Evolutionary conservation across 495 filamentous ascomycete species (phyloP).

Genomic region (Trichocladium antarcticum): DNA sequence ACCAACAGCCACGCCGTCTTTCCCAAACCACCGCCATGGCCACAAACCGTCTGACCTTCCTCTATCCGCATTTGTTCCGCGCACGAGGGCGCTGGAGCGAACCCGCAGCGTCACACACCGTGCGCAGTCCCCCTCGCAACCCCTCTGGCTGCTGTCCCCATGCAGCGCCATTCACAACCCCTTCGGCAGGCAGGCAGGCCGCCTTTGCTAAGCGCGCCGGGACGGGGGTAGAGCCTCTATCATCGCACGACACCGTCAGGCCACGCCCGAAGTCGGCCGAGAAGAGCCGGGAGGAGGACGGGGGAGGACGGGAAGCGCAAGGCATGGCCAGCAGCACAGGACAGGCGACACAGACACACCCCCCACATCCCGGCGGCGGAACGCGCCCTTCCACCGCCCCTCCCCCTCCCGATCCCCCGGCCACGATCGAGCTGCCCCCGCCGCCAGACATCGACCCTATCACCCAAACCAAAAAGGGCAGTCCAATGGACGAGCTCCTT

Average conservation of each 20-base stretch:
- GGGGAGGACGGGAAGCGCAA: background rate
- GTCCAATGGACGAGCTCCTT: constrained; percentile 55
- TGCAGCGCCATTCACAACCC: constrained; percentile 25
- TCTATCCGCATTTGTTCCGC: constrained; percentile 60
- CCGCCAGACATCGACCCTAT: constrained; percentile 10
- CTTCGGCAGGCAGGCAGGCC: constrained; percentile 23
- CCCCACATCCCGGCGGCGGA: background rate
- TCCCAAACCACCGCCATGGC: constrained; percentile 44
- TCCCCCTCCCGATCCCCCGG: background rate
- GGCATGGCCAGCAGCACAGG: background rate
- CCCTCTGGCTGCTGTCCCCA: constrained; percentile 13
- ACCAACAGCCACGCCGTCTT: background rate
- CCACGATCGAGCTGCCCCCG: constrained; percentile 19
- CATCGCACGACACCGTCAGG: background rate
- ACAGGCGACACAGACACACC: background rate
- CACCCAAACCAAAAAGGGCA: constrained; percentile 20
- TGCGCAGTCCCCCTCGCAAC: constrained; percentile 16
- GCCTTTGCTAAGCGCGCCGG: constrained; percentile 45
- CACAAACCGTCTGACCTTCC: constrained; percentile 54
- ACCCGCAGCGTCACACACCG: constrained; percentile 18
- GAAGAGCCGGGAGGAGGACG: background rate
- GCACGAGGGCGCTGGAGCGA: constrained; percentile 29
- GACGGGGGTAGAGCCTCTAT: constrained; percentile 49
- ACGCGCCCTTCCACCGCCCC: background rate
- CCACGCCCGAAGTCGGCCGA: constrained; percentile 7